These are phyloP conservation scores for Telfairia occidentalis DNA, from an alignment of 331 rosid species.

Conservation along the genomic window DNA sequence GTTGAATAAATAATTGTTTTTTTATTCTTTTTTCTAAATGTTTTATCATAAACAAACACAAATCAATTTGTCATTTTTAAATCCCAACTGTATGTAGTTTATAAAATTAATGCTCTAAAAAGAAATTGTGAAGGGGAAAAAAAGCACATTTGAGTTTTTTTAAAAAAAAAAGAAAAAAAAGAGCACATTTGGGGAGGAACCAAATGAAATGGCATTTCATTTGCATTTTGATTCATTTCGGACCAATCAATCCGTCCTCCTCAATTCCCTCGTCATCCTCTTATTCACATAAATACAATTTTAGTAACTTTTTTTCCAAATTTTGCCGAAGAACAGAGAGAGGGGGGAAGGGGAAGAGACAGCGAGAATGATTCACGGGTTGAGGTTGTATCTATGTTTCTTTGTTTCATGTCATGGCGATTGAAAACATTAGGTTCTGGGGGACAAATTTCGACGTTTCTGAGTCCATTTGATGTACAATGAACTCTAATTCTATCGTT, in stretches of 20 bases:
- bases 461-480: background rate
- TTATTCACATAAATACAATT: slow-evolving; percentile 32
- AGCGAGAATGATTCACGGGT: slow-evolving; percentile 6
- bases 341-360: slow-evolving; percentile 1
- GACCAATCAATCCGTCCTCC: slow-evolving; percentile 14
- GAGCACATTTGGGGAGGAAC: background rate
- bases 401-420: background rate
- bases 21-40: too few species aligned
- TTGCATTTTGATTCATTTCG: slow-evolving; percentile 36
- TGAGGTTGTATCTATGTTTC: background rate
- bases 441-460: background rate
- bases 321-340: slow-evolving; percentile 11
- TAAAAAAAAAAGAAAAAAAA: too few species aligned
- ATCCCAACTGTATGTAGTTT: too few species aligned
- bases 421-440: background rate
- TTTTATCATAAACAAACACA: too few species aligned
- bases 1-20: too few species aligned
- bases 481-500: background rate
- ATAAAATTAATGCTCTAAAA: too few species aligned
- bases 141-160: too few species aligned
- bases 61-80: too few species aligned
- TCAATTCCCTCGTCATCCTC: slow-evolving; percentile 38
- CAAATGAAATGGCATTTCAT: slow-evolving; percentile 12
- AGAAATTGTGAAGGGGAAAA: background rate
- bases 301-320: slow-evolving; percentile 14